Evolutionary conservation across 805 yeast genomes (phyloP).

Genomic region (Candida caryicola): DNA sequence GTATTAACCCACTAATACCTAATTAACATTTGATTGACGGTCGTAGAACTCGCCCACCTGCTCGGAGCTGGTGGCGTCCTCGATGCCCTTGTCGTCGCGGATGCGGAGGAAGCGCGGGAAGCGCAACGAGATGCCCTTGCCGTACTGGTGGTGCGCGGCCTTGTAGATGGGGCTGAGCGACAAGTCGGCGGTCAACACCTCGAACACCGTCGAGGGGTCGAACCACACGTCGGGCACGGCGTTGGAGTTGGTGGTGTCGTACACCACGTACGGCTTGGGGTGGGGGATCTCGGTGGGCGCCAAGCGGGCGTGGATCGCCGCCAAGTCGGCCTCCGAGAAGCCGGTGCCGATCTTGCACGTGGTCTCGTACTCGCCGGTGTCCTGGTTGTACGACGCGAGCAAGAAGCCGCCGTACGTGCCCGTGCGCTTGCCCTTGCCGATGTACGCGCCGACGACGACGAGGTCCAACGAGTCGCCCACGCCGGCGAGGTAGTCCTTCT

Average conservation of each 20-base stretch:
- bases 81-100: conserved; percentile 81
- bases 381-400: conserved; percentile 85
- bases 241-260: conserved; percentile 55
- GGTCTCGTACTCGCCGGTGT: conserved; percentile 89
- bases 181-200: conserved; percentile 87
- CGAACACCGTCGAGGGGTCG: conserved; percentile 81
- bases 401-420: conserved; percentile 94
- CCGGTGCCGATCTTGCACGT: conserved; percentile 98
- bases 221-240: conserved; percentile 93
- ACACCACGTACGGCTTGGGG: conserved; percentile 69
- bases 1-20: conserved; percentile 4
- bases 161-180: conserved; percentile 86
- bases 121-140: conserved; percentile 81
- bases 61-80: conserved; percentile 82
- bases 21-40: conserved; percentile 52
- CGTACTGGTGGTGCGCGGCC: conserved; percentile 71
- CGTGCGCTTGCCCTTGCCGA: conserved; percentile 92
- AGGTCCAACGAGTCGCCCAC: conserved; percentile 94
- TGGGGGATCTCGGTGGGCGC: conserved; percentile 61
- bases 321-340: conserved; percentile 80
- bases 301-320: conserved; percentile 54
- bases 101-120: conserved; percentile 83
- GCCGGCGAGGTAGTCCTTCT: conserved; percentile 92
- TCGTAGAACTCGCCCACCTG: conserved; percentile 83
- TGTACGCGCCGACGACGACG: conserved; percentile 91